Evolutionary conservation across 495 filamentous ascomycete species (phyloP).

Genomic region (Acidiella bohemica): DNA sequence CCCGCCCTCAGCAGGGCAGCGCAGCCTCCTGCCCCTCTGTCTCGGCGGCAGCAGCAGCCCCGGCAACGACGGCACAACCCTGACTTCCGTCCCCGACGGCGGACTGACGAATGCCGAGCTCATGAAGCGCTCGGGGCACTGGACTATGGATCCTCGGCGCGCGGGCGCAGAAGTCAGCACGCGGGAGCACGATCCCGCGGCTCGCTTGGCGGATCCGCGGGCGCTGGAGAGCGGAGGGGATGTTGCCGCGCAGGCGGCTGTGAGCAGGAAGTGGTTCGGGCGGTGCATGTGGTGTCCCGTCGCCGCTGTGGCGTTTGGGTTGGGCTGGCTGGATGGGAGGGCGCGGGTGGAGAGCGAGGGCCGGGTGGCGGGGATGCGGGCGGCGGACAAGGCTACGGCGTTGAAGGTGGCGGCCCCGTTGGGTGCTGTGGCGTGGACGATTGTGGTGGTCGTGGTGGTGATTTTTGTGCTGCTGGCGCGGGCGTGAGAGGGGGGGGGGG

Average conservation of each 20-base stretch:
- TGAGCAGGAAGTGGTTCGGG: constrained; percentile 2
- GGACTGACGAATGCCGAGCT: constrained; percentile 13
- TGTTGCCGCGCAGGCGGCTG: neutral
- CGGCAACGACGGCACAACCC: neutral
- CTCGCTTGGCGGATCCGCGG: neutral
- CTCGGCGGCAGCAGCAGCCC: constrained; percentile 1
- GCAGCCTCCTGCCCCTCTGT: neutral
- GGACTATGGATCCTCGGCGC: constrained; percentile 6
- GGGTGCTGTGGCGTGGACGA: constrained; percentile 1
- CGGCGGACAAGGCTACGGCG: constrained; percentile 5
- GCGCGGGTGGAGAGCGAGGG: neutral
- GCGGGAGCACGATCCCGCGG: neutral
- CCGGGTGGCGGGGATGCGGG: constrained; percentile 6
- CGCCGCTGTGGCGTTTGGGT: constrained; percentile 9
- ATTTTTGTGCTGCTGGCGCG: neutral
- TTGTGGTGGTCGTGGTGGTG: constrained; percentile 1
- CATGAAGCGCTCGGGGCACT: constrained; percentile 2
- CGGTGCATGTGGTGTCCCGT: constrained; percentile 1
- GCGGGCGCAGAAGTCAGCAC: neutral
- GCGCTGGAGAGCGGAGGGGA: neutral
- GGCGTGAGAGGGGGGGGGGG: too few species aligned
- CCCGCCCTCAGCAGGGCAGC: constrained; percentile 3
- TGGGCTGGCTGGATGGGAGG: constrained; percentile 4
- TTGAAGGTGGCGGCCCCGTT: constrained; percentile 4
- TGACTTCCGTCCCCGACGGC: neutral